These are phyloP conservation scores for Phragmites australis DNA, from an alignment of 176 grass and related monocot genomes.

Conservation along the genomic window DNA sequence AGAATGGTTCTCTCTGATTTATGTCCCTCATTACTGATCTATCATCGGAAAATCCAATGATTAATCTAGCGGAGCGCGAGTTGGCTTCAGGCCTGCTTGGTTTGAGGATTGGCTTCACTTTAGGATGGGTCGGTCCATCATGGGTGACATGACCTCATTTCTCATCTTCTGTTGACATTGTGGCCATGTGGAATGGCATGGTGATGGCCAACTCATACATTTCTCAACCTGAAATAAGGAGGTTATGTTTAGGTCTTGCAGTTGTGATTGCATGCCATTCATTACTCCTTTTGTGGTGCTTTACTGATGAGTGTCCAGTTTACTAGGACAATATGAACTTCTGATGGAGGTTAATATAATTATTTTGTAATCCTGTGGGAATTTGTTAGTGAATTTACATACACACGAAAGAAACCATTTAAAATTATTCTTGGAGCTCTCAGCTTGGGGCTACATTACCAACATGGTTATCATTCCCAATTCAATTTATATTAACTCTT, in stretches of 20 bases:
- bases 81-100: slow-evolving; percentile 25
- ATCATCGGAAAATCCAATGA: background rate
- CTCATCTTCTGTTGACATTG: background rate
- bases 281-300: background rate
- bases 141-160: background rate
- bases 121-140: background rate
- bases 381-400: background rate
- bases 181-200: background rate
- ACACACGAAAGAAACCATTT: background rate
- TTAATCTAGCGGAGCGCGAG: background rate
- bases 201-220: background rate
- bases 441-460: background rate
- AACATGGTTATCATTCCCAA: background rate
- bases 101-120: background rate
- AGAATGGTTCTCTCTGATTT: background rate
- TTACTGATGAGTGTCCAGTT: background rate
- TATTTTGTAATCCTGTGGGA: background rate
- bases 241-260: background rate
- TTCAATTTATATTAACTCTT: background rate
- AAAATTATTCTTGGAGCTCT: background rate
- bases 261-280: background rate
- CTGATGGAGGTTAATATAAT: background rate
- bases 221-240: background rate
- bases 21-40: background rate
- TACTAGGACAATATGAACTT: background rate